These are phyloP conservation scores for Aspergillus biplanus DNA, from an alignment of 495 filamentous ascomycete genomes.

Conservation along the genomic window DNA sequence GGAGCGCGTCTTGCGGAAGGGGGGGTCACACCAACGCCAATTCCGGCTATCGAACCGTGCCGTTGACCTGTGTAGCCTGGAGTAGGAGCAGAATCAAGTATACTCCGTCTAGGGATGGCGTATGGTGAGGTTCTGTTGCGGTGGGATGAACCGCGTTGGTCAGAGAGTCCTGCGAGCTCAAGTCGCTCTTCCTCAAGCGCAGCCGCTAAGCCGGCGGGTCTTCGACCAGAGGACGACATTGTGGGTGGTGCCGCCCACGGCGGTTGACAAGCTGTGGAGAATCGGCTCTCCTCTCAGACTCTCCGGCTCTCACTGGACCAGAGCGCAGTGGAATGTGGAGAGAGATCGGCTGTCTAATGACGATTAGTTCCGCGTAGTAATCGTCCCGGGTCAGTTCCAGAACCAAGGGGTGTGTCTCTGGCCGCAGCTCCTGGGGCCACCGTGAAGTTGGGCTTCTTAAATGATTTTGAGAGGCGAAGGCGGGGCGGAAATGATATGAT, in stretches of 20 bases:
- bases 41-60: conserved; percentile 47
- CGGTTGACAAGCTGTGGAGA: conserved; percentile 16
- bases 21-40: conserved; percentile 35
- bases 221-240: conserved; percentile 15
- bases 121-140: conserved; percentile 37
- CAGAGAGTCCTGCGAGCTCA: conserved; percentile 21
- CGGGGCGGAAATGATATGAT: conserved; percentile 4
- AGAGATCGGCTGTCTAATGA: neutral
- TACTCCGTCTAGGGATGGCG: conserved; percentile 27
- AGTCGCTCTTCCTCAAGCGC: conserved; percentile 32
- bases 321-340: conserved; percentile 12
- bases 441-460: neutral
- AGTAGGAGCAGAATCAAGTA: conserved; percentile 29
- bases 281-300: conserved; percentile 6
- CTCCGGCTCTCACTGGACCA: conserved; percentile 3
- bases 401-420: neutral
- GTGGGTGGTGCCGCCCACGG: conserved; percentile 21
- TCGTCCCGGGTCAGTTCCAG: neutral
- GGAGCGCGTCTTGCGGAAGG: conserved; percentile 19
- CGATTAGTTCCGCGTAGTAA: neutral
- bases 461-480: neutral
- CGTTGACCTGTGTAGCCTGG: conserved; percentile 37
- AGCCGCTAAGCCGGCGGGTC: conserved; percentile 20
- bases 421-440: neutral
- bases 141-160: conserved; percentile 26